Base-by-base conservation (phyloP, 768 basidiomycete genomes). In the Collybiopsis luxurians region DNA sequence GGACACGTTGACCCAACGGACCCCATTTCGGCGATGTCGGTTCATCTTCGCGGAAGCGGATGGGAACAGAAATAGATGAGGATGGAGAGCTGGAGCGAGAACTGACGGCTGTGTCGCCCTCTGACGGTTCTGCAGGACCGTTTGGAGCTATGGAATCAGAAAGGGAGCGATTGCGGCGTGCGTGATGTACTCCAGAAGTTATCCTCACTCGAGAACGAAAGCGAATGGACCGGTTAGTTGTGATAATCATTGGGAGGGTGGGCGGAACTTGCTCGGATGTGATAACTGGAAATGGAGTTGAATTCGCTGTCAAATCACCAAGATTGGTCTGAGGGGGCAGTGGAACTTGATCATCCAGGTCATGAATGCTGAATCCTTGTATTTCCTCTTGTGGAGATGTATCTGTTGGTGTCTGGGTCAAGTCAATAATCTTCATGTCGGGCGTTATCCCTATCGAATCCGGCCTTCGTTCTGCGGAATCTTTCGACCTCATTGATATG, bases 181-280 rank as follows among this genome's bases (percentile, higher is more conserved):
- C 77, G 27, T 76, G 78, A 45, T 78, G 78, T 31, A 89, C 64
- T 19, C 89, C 89, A 15, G 86, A 87, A 2, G 87, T 82, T 60
- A 91, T 91, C 62, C 90, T 85, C 30, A 91, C 89, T 40, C 89
- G 82, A 53, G 88, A 85, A 56, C 82, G 81, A 68, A 91, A 91
- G 53, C 80, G 86, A 39, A 51, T 51, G 34, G 50, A 51, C 24
- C 50, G 31, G 7, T 51, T 39, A 4, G 50, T 24, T 11, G 31
- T 31, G 19, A 51, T 39, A 12, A 7, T 19, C 23, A 51, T 51
- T 2, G 50, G 50, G 4, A 5, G 21, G 7, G 50, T 51, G 3
- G 36, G 36, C 21, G 36, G 17, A 24, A n/a, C 23, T 24, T 30
- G 24, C 23, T 36, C 19, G 24, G n/a, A 13, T 2, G 24, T 39